Conservation (phyloP, 2,329 filamentous ascomycete genomes). For the Fusarium musae region DNA sequence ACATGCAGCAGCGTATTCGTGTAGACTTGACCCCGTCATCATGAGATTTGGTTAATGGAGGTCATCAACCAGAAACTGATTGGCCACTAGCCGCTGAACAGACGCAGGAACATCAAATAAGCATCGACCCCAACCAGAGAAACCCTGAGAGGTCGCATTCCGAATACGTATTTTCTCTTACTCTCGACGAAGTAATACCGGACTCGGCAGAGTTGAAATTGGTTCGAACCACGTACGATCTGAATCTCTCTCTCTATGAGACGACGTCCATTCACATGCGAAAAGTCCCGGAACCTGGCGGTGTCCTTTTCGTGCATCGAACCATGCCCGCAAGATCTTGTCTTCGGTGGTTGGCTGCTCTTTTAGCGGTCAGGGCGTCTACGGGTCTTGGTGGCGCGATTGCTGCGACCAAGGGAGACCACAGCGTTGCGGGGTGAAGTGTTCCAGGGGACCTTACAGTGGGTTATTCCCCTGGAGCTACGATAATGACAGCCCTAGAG, state of each 20-base stretch:
- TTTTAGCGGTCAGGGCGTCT: conserved; percentile 33
- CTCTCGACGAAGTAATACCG: conserved; percentile 35
- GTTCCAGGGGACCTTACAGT: conserved; percentile 33
- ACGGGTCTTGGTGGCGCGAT: conserved; percentile 36
- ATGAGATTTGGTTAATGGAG: conserved; percentile 13
- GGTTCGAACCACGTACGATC: conserved; percentile 32
- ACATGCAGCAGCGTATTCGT: conserved; percentile 36
- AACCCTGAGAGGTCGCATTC: background rate
- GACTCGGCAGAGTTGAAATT: conserved; percentile 27
- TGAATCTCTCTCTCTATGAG: background rate
- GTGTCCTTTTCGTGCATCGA: conserved; percentile 33
- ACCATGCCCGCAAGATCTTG: conserved; percentile 26
- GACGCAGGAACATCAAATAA: conserved; percentile 16
- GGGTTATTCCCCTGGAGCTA: conserved; percentile 6
- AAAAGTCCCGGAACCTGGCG: conserved; percentile 33
- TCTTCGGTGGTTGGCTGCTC: conserved; percentile 26
- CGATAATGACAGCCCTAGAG: conserved; percentile 17
- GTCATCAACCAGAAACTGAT: conserved; percentile 30
- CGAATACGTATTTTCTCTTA: conserved; percentile 13
- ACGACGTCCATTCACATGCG: conserved; percentile 34
- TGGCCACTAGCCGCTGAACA: conserved; percentile 6
- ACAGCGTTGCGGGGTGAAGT: conserved; percentile 30
- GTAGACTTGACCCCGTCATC: conserved; percentile 18
- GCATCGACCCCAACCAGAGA: background rate
- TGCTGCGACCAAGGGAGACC: background rate